Percentiles rank a stretch among this genome's conserved stretches.
Conservation (phyloP, 2,329 filamentous ascomycete genomes). For the Cytospora leucostoma region DNA sequence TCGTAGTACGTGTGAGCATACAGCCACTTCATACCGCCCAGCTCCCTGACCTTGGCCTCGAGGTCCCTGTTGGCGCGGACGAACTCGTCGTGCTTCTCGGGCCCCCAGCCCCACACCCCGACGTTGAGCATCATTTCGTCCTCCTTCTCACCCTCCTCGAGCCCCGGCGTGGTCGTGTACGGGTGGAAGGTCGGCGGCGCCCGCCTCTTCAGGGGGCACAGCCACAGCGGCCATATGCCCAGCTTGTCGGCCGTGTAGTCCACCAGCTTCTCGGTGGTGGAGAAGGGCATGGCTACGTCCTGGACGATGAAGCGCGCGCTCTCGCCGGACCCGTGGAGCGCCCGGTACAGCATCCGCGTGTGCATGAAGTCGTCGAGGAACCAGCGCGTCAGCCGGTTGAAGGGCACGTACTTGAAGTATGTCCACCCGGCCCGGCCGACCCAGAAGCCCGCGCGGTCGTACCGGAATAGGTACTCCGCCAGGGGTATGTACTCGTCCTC, state of each 20-base stretch:
- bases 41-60: conserved; percentile 66
- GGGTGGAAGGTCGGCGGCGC: conserved; percentile 58
- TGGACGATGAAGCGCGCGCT: conserved; percentile 68
- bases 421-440: conserved; percentile 65
- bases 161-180: conserved; percentile 41
- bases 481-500: conserved; percentile 63
- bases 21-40: conserved; percentile 82
- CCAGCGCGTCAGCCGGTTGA: conserved; percentile 66
- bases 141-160: conserved; percentile 27
- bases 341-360: conserved; percentile 73
- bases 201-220: conserved; percentile 56
- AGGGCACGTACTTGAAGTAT: conserved; percentile 67
- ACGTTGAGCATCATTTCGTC: conserved; percentile 57
- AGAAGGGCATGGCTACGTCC: conserved; percentile 62
- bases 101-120: conserved; percentile 80
- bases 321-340: conserved; percentile 67
- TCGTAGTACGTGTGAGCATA: conserved; percentile 85
- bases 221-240: conserved; percentile 61
- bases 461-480: conserved; percentile 74
- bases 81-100: conserved; percentile 58
- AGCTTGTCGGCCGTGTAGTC: conserved; percentile 55
- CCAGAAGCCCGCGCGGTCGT: conserved; percentile 77
- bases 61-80: conserved; percentile 69
- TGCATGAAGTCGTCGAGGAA: conserved; percentile 72
- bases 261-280: conserved; percentile 53